Evolutionary conservation across 2,329 filamentous ascomycete species (phyloP).

Genomic region (Arthrobotrys entomopaga): DNA sequence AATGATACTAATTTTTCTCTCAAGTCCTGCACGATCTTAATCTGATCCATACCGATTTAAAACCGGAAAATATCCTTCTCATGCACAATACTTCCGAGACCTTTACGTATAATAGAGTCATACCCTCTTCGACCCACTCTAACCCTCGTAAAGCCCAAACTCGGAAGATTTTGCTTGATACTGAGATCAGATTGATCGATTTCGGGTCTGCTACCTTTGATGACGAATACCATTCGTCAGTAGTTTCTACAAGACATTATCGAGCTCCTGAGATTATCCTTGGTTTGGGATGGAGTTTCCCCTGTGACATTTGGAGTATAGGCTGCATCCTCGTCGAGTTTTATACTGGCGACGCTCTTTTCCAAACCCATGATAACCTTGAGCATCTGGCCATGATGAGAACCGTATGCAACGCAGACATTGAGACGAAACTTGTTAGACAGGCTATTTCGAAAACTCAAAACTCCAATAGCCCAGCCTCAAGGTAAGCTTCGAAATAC

Average conservation of each 20-base stretch:
- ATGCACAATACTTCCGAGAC: constrained; percentile 74
- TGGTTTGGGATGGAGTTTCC: constrained; percentile 76
- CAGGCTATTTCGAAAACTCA: constrained; percentile 70
- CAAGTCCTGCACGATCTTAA: constrained; percentile 94
- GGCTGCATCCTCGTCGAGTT: constrained; percentile 78
- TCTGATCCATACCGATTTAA: constrained; percentile 88
- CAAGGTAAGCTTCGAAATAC: constrained; percentile 68
- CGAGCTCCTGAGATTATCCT: constrained; percentile 77
- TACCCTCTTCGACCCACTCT: constrained; percentile 73
- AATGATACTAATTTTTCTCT: constrained; percentile 10
- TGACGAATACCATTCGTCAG: constrained; percentile 77
- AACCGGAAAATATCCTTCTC: constrained; percentile 76
- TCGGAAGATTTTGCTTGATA: constrained; percentile 73
- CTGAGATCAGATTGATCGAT: constrained; percentile 76
- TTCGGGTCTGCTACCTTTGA: constrained; percentile 78
- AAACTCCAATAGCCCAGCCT: constrained; percentile 70
- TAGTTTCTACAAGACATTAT: constrained; percentile 76
- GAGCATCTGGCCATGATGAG: constrained; percentile 82
- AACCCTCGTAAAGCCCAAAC: constrained; percentile 72
- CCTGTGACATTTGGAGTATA: constrained; percentile 79
- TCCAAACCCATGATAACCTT: constrained; percentile 77
- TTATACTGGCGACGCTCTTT: constrained; percentile 76
- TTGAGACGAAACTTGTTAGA: constrained; percentile 71
- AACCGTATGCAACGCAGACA: constrained; percentile 70
- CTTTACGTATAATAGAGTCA: constrained; percentile 76